Base-by-base conservation (phyloP, 1,284 basidiomycete genomes). In the Ganoderma lucidum region DNA sequence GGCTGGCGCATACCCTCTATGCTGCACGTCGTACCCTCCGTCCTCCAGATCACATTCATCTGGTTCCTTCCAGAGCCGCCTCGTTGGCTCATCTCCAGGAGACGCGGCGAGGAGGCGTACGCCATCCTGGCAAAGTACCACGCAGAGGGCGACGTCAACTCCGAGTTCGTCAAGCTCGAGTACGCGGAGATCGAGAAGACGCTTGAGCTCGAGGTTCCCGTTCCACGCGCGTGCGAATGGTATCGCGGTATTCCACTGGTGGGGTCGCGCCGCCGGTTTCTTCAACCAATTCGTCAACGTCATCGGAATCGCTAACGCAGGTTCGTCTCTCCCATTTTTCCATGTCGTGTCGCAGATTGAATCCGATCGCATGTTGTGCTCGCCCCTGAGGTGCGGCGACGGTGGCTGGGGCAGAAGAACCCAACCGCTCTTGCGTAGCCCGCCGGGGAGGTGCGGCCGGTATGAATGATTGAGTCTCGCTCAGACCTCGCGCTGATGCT, bases 241-340 rank as follows among this genome's bases (percentile, higher is more conserved):
- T 12, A 89, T 91, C 75, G 87, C 89, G 17, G 75, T 90, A 48
- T 89, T 88, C 81, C 85, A 88, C 71, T 91, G 88, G 89, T 88
- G 75, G 77, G 81, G 86, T 61, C 85, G 87, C 53, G 80, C 83
- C 48, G 86, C 87, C 3, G 82, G 85, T 6, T 87, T 87, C 10
- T 90, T 93, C 83, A 93, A 92, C 77, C 89, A 91, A 76, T 93
- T 91, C 74, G 86, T 91, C 68, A 93, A 93, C 78, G 90, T 92
- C 2, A 87, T 90, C 80, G 89, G 87, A 2, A 86, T 90, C 62
- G 79, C 75, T 32, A 86, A 86, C 60, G 83, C 87, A 62, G 84
- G 81, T 78, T 76, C 30, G 73, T 61, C 70, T 71, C 23, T 2
- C 61, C 23, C 4, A 17, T 28, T 23, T 32, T 14, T 8, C 5